Evolutionary conservation across 2,329 filamentous ascomycete genomes (phyloP), one percentile per base, ranked within the genome.

Genomic region (Talaromyces verruculosus): DNA sequence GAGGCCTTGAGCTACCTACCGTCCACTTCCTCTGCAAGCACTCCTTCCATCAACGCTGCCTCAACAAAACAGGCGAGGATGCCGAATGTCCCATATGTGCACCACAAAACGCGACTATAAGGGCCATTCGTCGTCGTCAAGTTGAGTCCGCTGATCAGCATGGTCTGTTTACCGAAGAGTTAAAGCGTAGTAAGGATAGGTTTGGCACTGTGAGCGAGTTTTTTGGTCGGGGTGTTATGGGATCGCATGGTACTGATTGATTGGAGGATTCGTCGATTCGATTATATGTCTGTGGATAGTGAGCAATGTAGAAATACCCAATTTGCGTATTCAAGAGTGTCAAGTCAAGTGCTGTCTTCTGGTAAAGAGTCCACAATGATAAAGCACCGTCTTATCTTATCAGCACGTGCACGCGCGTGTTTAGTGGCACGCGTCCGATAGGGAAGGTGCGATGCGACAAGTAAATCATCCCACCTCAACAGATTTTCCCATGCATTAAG

Each of bases 21-120:
- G 93, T 99, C 58, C 95, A 99, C 76, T 99, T 99, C 77, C 80
- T 99, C 69, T 99, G 95, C 82, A 97, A 96, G 77, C 95, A 99
- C 77, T 93, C 90, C 67, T 99, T 97, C 83, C 95, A 99, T 76
- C 92, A 96, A 80, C 85, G 91, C 55, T 99, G 94, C 77, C 81
- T 99, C 49, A 91, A 91, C 74, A 82, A 84, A 5, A 82, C 83
- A 11, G 88, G 89, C 61, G 83, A 87, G 10, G 83, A 87, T 45
- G 85, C 89, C 0, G 93, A 97, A 77, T 99, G 95, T 75, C 93
- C 94, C 10, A 85, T 92, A 39, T 99, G 95, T 73, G 88, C 91
- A 30, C 84, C 87, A 22, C 89, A 91, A 68, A 97, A 98, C 73
- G 88, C 92, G 25, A 95, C 93, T 0, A 93, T 98, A 66, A 87